A percentile compares a stretch with the other conserved stretches of the same genome.
phyloP scores from a whole-genome alignment of 2,329 filamentous ascomycete genomes.

The Dothistroma septosporum region DNA sequence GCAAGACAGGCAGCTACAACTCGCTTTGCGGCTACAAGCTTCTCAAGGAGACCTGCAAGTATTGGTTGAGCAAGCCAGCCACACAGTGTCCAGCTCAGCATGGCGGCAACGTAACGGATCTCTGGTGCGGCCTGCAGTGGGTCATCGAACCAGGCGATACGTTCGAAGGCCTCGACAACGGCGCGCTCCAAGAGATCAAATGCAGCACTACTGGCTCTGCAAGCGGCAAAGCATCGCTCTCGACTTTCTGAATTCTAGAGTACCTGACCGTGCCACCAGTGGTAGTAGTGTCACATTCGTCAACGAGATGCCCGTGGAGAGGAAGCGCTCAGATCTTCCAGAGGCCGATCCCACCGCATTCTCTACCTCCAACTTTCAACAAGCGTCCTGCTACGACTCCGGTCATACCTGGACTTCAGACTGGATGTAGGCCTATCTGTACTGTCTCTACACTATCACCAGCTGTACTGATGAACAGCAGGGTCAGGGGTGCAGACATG shows the following conservation, averaged over 20 bases:
- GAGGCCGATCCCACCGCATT: background rate
- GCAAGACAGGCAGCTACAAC: background rate
- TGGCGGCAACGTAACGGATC: conserved; percentile 2
- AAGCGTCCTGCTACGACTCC: background rate
- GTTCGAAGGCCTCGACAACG: background rate
- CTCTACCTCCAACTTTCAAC: background rate
- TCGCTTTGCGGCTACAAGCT: conserved; percentile 3
- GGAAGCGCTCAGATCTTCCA: background rate
- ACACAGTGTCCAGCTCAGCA: conserved; percentile 1
- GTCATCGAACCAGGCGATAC: background rate
- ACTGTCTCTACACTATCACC: too few species aligned
- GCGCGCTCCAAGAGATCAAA: background rate
- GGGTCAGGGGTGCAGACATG: background rate
- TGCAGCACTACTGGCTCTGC: background rate
- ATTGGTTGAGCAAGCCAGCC: background rate
- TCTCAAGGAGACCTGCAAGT: background rate
- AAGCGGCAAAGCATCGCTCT: background rate
- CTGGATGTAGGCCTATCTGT: background rate
- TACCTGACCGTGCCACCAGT: background rate
- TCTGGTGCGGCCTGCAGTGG: background rate
- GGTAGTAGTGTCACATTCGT: background rate
- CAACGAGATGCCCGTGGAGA: background rate
- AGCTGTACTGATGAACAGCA: too few species aligned
- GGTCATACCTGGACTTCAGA: background rate
- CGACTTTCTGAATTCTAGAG: background rate